Conservation (phyloP, 2,329 filamentous ascomycete species). For the Juglanconis sp. region DNA sequence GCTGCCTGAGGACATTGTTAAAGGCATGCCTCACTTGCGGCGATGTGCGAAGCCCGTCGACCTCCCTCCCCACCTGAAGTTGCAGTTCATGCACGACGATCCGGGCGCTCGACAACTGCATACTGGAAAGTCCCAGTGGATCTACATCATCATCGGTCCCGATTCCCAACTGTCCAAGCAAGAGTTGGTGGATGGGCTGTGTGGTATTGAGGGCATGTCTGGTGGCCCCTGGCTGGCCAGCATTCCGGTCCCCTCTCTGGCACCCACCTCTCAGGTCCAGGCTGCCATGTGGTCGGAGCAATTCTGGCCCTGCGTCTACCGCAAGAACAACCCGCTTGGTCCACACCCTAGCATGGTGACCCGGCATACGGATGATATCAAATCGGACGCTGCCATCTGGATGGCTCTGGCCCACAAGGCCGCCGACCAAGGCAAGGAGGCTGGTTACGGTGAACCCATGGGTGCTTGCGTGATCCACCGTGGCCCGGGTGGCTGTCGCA, state of each 20-base stretch:
- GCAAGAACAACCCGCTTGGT: constrained; percentile 82
- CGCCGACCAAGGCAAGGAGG: constrained; percentile 55
- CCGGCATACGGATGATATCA: constrained; percentile 67
- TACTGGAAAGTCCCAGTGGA: constrained; percentile 58
- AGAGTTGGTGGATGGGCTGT: constrained; percentile 48
- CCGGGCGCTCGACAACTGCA: constrained; percentile 53
- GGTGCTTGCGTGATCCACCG: constrained; percentile 75
- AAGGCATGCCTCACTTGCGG: constrained; percentile 68
- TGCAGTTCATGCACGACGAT: constrained; percentile 58
- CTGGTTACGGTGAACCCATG: constrained; percentile 63
- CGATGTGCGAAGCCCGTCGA: constrained; percentile 71
- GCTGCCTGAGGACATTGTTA: constrained; percentile 58
- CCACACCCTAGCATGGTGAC: constrained; percentile 74
- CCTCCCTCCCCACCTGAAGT: constrained; percentile 63
- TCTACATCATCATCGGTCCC: constrained; percentile 56
- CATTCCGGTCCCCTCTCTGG: constrained; percentile 67
- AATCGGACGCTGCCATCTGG: constrained; percentile 60
- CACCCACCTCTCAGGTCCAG: constrained; percentile 73
- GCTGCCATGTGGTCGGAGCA: constrained; percentile 70
- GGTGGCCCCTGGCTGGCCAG: constrained; percentile 54
- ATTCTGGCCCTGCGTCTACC: constrained; percentile 84
- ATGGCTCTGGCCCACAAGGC: constrained; percentile 65
- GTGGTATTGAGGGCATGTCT: constrained; percentile 44
- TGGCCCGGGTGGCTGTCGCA: constrained; percentile 40
- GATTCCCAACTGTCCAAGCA: constrained; percentile 50